Conservation (phyloP, 345 rosid species). For the Angophora floribunda region DNA sequence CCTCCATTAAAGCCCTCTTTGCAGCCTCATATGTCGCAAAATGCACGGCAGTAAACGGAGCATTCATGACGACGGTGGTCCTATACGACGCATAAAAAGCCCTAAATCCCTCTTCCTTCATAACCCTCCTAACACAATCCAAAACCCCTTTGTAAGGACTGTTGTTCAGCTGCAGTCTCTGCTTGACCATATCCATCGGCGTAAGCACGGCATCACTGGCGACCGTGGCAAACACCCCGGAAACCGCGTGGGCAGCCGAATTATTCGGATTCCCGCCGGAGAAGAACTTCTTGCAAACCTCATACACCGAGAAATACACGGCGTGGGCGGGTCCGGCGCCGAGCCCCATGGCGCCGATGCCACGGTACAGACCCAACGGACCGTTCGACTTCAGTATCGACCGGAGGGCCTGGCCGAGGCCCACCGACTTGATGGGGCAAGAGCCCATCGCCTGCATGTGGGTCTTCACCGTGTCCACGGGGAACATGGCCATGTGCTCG, state of each 20-base stretch:
- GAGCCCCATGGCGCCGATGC: slow-evolving; percentile 94
- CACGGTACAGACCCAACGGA: slow-evolving; percentile 66
- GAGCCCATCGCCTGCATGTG: slow-evolving; percentile 96
- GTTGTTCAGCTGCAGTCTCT: slow-evolving; percentile 62
- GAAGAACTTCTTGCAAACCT: slow-evolving; percentile 57
- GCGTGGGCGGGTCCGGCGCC: slow-evolving; percentile 99
- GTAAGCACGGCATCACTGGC: slow-evolving; percentile 93
- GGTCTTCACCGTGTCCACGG: slow-evolving; percentile 93
- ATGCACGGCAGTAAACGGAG: slow-evolving; percentile 92
- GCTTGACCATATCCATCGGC: slow-evolving; percentile 99
- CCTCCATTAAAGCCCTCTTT: slow-evolving; percentile 59
- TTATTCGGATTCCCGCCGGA: slow-evolving; percentile 64
- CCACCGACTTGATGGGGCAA: slow-evolving; percentile 79
- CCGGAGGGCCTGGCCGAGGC: slow-evolving; percentile 66
- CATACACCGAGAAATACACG: slow-evolving; percentile 87
- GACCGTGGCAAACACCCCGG: slow-evolving; percentile 89
- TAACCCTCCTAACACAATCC: slow-evolving; percentile 71
- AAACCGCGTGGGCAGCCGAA: slow-evolving; percentile 68
- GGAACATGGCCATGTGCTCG: slow-evolving; percentile 99
- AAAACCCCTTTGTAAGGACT: slow-evolving; percentile 61
- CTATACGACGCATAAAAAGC: slow-evolving; percentile 91
- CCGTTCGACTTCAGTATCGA: slow-evolving; percentile 71
- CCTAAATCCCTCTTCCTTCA: slow-evolving; percentile 70
- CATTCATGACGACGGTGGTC: slow-evolving; percentile 96
- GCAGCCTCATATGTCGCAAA: slow-evolving; percentile 89